Base-by-base conservation (phyloP, 805 yeast species). In the Priceomyces haplophilus region DNA sequence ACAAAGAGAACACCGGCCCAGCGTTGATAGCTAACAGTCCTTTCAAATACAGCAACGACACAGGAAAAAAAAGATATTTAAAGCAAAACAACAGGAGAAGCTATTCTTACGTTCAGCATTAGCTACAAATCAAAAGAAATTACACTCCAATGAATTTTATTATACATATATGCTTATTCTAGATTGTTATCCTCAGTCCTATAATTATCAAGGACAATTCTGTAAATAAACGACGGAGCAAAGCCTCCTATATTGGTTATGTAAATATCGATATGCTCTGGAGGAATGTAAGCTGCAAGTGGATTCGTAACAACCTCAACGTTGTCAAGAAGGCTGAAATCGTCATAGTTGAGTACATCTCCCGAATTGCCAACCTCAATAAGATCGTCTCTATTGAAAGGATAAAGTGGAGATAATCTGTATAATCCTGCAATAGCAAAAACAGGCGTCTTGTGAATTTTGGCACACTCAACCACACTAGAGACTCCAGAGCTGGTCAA, bases 241-340 rank as follows among this genome's bases (percentile, higher is more conserved):
- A 86, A 89, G 12, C 98, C 98, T 38, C 98, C 99, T 40, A 90
- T 79, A 61, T 93, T 91, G 8, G 99, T 91, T 55, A 93, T 87
- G 62, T 85, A 88, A 47, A 93, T 88, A 64, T 93, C 97, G 48
- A 93, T 86, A 56, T 86, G 82, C 55, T 91, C 98, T 0, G 99
- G 98, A 8, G 89, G 83, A 24, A 93, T 84, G 58, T 91, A 93
- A 61, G 91, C 98, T 50, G 80, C 85, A 46, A 88, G 68, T 13
- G 97, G 97, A 62, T 93, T 93, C 23, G 93, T 78, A 15, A 70
- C 68, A 29, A 88, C 86, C 53, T 82, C 87, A 37, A 87, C 84
- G 48, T 80, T 78, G 45, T 87, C 88, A 52, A 86, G 79, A 36
- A 86, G 64, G 33, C 73, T 73, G 49, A 79, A 76, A 55, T 87